Percentiles rank a stretch among this genome's conserved stretches.
Conservation (phyloP, 2,329 filamentous ascomycete genomes). For the Podosphaera xanthii region DNA sequence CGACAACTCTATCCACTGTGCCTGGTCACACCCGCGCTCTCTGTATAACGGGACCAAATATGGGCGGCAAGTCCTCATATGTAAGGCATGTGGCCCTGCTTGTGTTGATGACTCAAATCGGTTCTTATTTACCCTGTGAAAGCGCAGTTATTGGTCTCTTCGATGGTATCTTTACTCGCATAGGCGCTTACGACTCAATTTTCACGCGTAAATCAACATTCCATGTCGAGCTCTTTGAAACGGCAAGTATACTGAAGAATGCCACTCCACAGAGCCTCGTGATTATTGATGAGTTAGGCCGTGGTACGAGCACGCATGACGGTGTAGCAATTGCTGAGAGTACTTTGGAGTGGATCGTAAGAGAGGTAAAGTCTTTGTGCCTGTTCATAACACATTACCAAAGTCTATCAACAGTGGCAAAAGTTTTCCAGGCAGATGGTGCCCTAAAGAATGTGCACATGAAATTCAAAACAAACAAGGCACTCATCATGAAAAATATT, state of each 20-base stretch:
- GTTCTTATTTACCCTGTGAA: slow-evolving; percentile 56
- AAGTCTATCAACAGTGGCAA: slow-evolving; percentile 47
- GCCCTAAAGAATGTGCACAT: slow-evolving; percentile 81
- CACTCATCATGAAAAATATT: neutral
- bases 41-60: slow-evolving; percentile 89
- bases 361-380: slow-evolving; percentile 51
- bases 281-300: slow-evolving; percentile 81
- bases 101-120: slow-evolving; percentile 81
- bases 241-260: slow-evolving; percentile 69
- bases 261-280: slow-evolving; percentile 69
- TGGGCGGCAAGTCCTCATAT: slow-evolving; percentile 97
- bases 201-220: slow-evolving; percentile 88
- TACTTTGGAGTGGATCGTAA: slow-evolving; percentile 66
- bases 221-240: slow-evolving; percentile 94
- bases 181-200: slow-evolving; percentile 89
- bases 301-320: slow-evolving; percentile 86
- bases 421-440: slow-evolving; percentile 34
- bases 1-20: slow-evolving; percentile 43
- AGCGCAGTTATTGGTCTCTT: slow-evolving; percentile 40
- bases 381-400: slow-evolving; percentile 98
- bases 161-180: slow-evolving; percentile 84
- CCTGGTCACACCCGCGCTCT: slow-evolving; percentile 28
- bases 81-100: slow-evolving; percentile 83
- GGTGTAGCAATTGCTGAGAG: slow-evolving; percentile 88
- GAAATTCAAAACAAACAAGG: slow-evolving; percentile 16